These are phyloP conservation scores for Podila epicladia DNA, from an alignment of 192 early-diverging fungal genomes.

Conservation along the genomic window DNA sequence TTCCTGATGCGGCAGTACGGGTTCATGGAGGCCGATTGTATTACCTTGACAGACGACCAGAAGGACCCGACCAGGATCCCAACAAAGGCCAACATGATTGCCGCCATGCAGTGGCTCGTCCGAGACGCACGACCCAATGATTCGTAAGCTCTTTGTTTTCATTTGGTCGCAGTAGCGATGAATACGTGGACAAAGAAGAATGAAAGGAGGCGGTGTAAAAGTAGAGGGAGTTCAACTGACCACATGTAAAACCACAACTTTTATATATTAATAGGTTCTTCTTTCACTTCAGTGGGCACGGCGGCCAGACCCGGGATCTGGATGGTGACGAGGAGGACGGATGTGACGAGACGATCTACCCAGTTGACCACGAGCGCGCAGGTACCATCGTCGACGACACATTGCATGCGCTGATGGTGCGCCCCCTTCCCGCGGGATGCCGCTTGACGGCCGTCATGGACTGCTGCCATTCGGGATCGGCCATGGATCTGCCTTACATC, in stretches of 20 bases:
- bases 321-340: constrained; percentile 84
- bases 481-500: constrained; percentile 81
- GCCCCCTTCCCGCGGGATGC: constrained; percentile 68
- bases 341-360: constrained; percentile 83
- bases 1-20: constrained; percentile 74
- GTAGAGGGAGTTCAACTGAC: no score
- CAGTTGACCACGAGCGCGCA: constrained; percentile 59
- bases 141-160: constrained; percentile 52
- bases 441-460: constrained; percentile 87
- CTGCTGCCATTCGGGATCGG: constrained; percentile 87
- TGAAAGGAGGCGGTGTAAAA: no score
- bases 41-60: constrained; percentile 84
- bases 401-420: constrained; percentile 81
- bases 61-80: constrained; percentile 69
- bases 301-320: constrained; percentile 64
- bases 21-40: constrained; percentile 75
- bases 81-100: constrained; percentile 77
- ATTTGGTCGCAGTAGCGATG: background rate
- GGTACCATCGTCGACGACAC: constrained; percentile 80
- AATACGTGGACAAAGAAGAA: no score
- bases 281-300: constrained; percentile 87
- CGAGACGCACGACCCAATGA: constrained; percentile 78
- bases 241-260: background rate
- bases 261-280: constrained; percentile 63
- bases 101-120: constrained; percentile 83